Evolutionary conservation across 352 stramenopile species (phyloP), one percentile per base, ranked within the genome.

Genomic region (Pythium utonaiense): DNA sequence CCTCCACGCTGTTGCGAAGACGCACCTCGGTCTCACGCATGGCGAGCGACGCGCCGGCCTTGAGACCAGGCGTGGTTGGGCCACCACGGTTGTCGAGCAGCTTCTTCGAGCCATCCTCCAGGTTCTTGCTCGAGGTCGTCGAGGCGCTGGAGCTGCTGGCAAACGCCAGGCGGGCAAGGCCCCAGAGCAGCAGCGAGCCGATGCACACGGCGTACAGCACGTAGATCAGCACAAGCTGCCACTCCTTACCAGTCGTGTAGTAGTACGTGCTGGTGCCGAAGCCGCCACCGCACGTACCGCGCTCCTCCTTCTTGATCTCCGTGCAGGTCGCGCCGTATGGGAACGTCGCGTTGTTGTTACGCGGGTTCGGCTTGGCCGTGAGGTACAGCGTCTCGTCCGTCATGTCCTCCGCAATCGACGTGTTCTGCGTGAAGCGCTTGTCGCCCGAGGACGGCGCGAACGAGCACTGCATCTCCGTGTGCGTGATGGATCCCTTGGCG

Each of bases 271-370:
- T 53, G 3, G 48, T 22, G 36, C 13, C 31, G 21, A 60, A 65
- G 51, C 60, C 56, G 3, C 33, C 49, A 28, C 33, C 31, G 40
- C 53, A 55, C 27, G 21, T 50, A 1, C 16, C 14, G 33, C 42
- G 30, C 22, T 47, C 22, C 27, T 59, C 27, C 24, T 40, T 57
- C 16, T 22, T 25, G 44, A 69, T 36, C 27, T 56, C 27, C n/a
- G 2, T 38, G 34, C 65, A 69, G 7, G 19, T 36, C 1, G 65
- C 65, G 34, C 62, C 62, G 30, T 61, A 42, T 19, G 65, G 60
- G 50, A 69, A 62, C 21, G 48, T 53, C 8, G 65, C 65, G 8
- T 44, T 44, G 65, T 72, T 72, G 62, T 72, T 72, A 34, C 65
- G 65, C 49, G 65, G 65, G 57, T 68, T 72, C 21, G 55, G 38